Evolutionary conservation across 129 eudicot species (phyloP), one percentile per base, ranked within the genome.

Genomic region (Arctium minus): DNA sequence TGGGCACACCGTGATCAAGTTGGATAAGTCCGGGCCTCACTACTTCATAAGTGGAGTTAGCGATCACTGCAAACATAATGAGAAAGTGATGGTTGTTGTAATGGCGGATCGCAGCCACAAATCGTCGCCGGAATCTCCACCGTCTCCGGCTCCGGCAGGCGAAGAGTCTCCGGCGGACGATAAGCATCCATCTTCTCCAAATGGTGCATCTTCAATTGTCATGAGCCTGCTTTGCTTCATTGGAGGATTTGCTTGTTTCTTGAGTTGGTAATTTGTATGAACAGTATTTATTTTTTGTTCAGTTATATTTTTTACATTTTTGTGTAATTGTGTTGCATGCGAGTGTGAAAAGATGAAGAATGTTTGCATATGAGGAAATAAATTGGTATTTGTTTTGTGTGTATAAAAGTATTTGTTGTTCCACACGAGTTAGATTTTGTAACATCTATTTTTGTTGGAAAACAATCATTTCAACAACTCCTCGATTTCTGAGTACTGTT

Each of bases 101-200:
- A 44, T 86, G 86, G 89, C 89, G 11, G 92, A 91, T 44, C 85
- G 96, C 31, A 82, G 71, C 85, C 82, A 86, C 36, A 80, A 78
- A 50, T 4, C 85, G 13, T 48, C 88, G 0, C 11, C 87, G 3
- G 70, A 81, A 22, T 79, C 92, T 18, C 82, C 88, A 68, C 69
- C 78, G 30, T 50, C 84, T 46, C 88, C 92, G 2, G 87, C 92
- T 35, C 89, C 87, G 1, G 39, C 87, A 13, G 72, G 79, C n/a
- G 80, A 84, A 17, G 83, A 80, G 67, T 62, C 87, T 22, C 87
- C 88, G 9, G 76, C 87, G 11, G 30, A 82, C 11, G 71, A 81
- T 68, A 86, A 85, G 33, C 82, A 87, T 9, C 40, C 84, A 13
- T 91, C 89, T 70, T 70, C 88, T 17, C 85, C 84, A 70, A 88